phyloP scores from a whole-genome alignment of 306 rosid species.

The Cyamopsis tetragonoloba region DNA sequence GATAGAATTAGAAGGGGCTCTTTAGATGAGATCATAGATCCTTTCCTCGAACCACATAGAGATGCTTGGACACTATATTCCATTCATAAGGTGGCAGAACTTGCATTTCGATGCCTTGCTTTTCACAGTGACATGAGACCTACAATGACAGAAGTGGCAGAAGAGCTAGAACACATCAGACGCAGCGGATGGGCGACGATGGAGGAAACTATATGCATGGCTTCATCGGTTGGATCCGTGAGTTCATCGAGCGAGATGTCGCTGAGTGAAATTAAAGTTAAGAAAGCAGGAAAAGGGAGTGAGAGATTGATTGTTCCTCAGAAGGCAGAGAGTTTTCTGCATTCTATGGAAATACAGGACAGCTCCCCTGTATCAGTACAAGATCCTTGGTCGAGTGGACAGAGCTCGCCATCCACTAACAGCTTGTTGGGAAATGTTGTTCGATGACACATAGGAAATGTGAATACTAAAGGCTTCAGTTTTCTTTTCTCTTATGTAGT shows the following conservation, averaged over 20 bases:
- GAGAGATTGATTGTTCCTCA: conserved; percentile 52
- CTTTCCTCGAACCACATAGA: conserved; percentile 79
- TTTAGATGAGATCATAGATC: conserved; percentile 81
- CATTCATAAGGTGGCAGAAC: conserved; percentile 83
- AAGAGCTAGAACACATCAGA: conserved; percentile 72
- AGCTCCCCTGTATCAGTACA: conserved; percentile 88
- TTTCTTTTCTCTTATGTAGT: not conserved
- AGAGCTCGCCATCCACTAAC: conserved; percentile 88
- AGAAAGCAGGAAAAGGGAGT: conserved; percentile 42
- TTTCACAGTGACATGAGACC: conserved; percentile 94
- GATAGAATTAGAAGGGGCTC: conserved; percentile 84
- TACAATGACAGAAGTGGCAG: conserved; percentile 90
- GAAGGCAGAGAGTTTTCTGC: conserved; percentile 30
- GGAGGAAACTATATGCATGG: conserved; percentile 58
- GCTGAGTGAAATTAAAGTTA: conserved; percentile 21
- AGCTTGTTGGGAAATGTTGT: conserved; percentile 73
- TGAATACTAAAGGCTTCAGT: conserved; percentile 26
- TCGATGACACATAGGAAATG: conserved; percentile 40
- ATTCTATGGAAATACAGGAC: conserved; percentile 49
- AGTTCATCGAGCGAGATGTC: conserved; percentile 69
- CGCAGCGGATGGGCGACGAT: conserved; percentile 76
- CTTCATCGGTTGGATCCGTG: conserved; percentile 57
- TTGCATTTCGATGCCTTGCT: conserved; percentile 96
- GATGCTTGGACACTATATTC: conserved; percentile 98
- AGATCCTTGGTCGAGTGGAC: conserved; percentile 89